These are phyloP conservation scores for Amphicarpaea edgeworthii DNA, from an alignment of 306 rosid species.

Conservation along the genomic window DNA sequence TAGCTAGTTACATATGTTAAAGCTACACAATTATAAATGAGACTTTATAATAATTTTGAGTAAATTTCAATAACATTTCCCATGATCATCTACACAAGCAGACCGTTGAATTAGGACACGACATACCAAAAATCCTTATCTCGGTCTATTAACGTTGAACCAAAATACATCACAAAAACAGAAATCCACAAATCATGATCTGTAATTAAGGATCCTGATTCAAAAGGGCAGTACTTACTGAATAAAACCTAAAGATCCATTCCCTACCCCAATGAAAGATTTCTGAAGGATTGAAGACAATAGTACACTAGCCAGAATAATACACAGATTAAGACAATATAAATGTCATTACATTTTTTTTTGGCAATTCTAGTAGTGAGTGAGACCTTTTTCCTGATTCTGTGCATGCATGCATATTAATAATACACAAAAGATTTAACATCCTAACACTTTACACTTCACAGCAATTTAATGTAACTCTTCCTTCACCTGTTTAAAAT, in stretches of 20 bases:
- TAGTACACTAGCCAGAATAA: conserved; percentile 38
- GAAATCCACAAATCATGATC: neutral
- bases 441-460: conserved; percentile 71
- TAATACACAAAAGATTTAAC: conserved; percentile 37
- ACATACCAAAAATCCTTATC: neutral
- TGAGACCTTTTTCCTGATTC: conserved; percentile 39
- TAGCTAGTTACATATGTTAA: too few relatives aligned
- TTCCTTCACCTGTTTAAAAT: conserved; percentile 32
- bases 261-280: conserved; percentile 3
- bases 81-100: neutral
- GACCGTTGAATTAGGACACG: neutral
- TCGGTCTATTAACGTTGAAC: neutral
- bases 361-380: conserved; percentile 14
- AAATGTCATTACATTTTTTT: conserved; percentile 46
- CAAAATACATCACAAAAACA: neutral
- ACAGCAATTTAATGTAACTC: conserved; percentile 39
- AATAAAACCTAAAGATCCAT: conserved; percentile 14
- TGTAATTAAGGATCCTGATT: conserved; percentile 10
- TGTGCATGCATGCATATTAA: conserved; percentile 37
- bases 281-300: neutral
- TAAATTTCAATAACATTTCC: too few relatives aligned
- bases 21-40: too few relatives aligned
- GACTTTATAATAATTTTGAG: too few relatives aligned
- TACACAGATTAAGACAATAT: conserved; percentile 30
- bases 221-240: neutral